A percentile compares a stretch with the other conserved stretches of the same genome.
phyloP scores from a whole-genome alignment of 352 stramenopile genomes.

The Aphanomyces invadans region DNA sequence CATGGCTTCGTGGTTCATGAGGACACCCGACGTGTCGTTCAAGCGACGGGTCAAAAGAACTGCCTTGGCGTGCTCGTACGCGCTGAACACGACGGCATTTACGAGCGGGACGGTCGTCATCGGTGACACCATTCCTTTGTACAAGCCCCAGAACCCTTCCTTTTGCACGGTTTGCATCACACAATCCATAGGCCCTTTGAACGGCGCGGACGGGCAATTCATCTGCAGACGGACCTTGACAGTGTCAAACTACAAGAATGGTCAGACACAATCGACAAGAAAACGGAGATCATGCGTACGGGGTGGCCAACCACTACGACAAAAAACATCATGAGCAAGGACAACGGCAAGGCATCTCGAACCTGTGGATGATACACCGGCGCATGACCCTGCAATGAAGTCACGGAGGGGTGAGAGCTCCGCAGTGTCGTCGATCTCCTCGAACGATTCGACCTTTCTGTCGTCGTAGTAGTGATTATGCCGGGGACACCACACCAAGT shows the following conservation, averaged over 20 bases:
- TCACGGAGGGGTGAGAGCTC: slow-evolving; percentile 11
- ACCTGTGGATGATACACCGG: slow-evolving; percentile 18
- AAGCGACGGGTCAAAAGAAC: neutral
- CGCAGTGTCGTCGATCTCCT: neutral
- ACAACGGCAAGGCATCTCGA: neutral
- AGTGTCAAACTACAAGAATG: slow-evolving; percentile 19
- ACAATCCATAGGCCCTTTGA: slow-evolving; percentile 18
- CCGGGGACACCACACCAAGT: slow-evolving; percentile 15
- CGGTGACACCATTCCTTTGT: slow-evolving; percentile 16
- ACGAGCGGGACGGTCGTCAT: slow-evolving; percentile 21
- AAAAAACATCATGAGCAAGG: neutral
- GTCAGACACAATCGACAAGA: neutral
- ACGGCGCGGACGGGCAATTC: slow-evolving; percentile 11
- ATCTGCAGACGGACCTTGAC: slow-evolving; percentile 22
- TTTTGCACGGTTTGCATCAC: slow-evolving; percentile 21
- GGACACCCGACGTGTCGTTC: slow-evolving; percentile 8
- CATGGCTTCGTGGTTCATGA: slow-evolving; percentile 24
- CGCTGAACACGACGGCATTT: slow-evolving; percentile 16
- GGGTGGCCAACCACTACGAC: slow-evolving; percentile 14
- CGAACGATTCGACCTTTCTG: neutral
- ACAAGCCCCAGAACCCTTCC: slow-evolving; percentile 16
- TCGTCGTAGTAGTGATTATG: slow-evolving; percentile 23
- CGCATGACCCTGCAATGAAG: slow-evolving; percentile 15
- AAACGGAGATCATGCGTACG: neutral
- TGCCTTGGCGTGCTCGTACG: slow-evolving; percentile 17